phyloP scores from a whole-genome alignment of 2,329 filamentous ascomycete genomes.

The Rosellinia necatrix region DNA sequence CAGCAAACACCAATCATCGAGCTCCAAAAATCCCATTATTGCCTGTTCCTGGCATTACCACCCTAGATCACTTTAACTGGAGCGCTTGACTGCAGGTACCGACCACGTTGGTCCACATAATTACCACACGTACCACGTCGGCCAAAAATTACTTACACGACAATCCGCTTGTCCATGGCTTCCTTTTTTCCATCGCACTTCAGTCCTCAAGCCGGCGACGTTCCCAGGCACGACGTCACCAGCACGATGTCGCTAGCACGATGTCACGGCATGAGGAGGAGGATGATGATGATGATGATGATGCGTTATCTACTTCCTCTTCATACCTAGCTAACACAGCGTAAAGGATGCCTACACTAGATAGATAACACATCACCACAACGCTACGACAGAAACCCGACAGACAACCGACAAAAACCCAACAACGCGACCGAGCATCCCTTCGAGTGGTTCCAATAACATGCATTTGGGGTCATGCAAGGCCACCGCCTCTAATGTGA shows the following conservation, averaged over 20 bases:
- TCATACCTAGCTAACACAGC: too few relatives aligned
- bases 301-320: too few relatives aligned
- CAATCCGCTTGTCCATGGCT: background rate
- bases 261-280: too few relatives aligned
- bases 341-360: too few relatives aligned
- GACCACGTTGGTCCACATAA: constrained; percentile 22
- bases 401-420: too few relatives aligned
- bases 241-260: too few relatives aligned
- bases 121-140: constrained; percentile 2
- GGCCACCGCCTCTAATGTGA: background rate
- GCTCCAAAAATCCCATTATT: background rate
- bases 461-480: background rate
- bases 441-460: background rate
- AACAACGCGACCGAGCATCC: background rate
- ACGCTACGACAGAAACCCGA: background rate
- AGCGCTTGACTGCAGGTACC: too few relatives aligned
- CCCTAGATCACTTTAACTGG: too few relatives aligned
- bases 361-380: too few relatives aligned
- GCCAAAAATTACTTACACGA: background rate
- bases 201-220: background rate
- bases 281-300: too few relatives aligned
- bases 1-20: constrained; percentile 10
- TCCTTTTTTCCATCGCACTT: background rate
- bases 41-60: constrained; percentile 21
- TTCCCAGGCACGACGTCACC: too few relatives aligned